Base-by-base conservation (phyloP, 2,329 filamentous ascomycete genomes). In the Bertia moriformis region DNA sequence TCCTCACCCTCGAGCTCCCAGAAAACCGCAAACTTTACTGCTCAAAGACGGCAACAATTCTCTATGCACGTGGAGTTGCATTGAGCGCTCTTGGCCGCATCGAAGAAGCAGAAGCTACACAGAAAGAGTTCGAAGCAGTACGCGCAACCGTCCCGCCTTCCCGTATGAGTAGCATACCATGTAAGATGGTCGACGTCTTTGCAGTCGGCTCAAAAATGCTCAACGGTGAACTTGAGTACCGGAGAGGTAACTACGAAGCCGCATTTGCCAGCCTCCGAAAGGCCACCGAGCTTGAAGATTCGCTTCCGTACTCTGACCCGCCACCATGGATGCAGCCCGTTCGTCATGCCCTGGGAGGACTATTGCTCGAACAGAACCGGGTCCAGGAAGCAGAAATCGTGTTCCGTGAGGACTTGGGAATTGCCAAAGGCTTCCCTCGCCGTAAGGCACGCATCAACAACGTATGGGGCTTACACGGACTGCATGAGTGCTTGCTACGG, bases 281-380 rank as follows among this genome's bases (percentile, higher is more conserved):
- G 10, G 67, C 78, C 0, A 72, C 83, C 17, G 50, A 57, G 1
- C 62, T 71, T 2, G 77, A 83, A 44, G 78, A 83, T 47, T 56
- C 53, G 0, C 62, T 86, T 19, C 73, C 73, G 0, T 86, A 83
- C 43, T 76, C 79, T 38, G 82, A 87, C 51, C 82, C 82, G 0
- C 85, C 80, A 80, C 78, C 77, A 0, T 86, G 81, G 80, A 84
- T 86, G 79, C 77, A 83, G 50, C 81, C 81, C 0, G 71, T 73
- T 0, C 63, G 79, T 3, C 81, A 86, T 52, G 80, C 80, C 0
- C 78, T 78, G 38, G 80, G 75, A 1, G 81, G 80, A 0, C 60
- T 87, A 3, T 52, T 83, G 19, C 61, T 83, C 12, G 81, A 86
- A 49, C 78, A 81, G 48, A 73, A 69, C 0, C 59, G 59, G n/a